Conservation (phyloP, 2,329 filamentous ascomycete species). For the Xylaria sp. region DNA sequence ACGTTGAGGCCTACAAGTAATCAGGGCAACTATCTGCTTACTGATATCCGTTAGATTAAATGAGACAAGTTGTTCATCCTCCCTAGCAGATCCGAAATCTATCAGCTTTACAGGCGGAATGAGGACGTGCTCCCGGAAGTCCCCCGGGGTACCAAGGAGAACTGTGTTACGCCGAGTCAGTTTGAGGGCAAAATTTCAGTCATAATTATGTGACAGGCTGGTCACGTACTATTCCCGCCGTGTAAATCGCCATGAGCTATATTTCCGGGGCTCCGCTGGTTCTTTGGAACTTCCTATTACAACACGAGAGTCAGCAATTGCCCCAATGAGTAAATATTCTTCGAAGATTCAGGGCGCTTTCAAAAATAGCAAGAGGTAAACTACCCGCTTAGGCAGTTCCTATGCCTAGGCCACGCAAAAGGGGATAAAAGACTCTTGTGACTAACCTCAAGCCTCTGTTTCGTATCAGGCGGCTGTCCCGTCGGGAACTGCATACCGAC, state of each 20-base stretch:
- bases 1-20: neutral
- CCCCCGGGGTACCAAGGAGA: neutral
- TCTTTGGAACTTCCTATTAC: neutral
- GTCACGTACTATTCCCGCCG: slow-evolving; percentile 11
- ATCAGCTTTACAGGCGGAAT: slow-evolving; percentile 23
- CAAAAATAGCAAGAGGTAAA: too few relatives aligned
- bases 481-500: slow-evolving; percentile 16
- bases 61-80: neutral
- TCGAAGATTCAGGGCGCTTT: too few relatives aligned
- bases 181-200: neutral
- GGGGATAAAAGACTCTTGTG: too few relatives aligned
- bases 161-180: slow-evolving; percentile 12
- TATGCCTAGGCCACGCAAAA: too few relatives aligned
- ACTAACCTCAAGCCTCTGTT: slow-evolving; percentile 8
- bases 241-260: slow-evolving; percentile 18
- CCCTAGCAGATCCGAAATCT: slow-evolving; percentile 15
- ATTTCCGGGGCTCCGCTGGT: neutral
- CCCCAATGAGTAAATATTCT: too few relatives aligned
- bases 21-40: neutral
- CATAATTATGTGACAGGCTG: neutral
- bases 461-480: neutral
- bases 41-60: neutral
- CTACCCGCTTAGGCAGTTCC: too few relatives aligned
- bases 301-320: too few relatives aligned
- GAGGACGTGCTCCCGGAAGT: slow-evolving; percentile 19